Evolutionary conservation across 2,329 filamentous ascomycete species (phyloP), one percentile per base, ranked within the genome.

Genomic region (Ophiocordyceps camponoti-leonardi): DNA sequence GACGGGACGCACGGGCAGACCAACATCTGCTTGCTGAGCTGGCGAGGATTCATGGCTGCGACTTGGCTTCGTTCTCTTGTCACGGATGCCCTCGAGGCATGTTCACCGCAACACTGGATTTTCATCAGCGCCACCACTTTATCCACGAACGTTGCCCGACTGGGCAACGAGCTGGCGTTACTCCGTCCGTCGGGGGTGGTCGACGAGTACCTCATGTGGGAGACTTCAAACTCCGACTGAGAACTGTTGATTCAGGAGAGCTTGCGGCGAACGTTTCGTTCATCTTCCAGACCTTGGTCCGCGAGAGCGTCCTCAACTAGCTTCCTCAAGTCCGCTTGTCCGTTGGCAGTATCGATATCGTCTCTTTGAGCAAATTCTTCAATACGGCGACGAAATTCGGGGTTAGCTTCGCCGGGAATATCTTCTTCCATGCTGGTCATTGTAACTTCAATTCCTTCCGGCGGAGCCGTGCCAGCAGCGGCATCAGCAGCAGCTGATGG

Each of bases 321-420:
- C 52, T 77, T 73, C 49, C 87, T 75, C 55, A 98, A 64, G 57
- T 88, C 79, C 20, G 73, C 74, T 63, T 98, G 92, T 4, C 83
- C 85, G 48, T 82, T 77, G 45, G 85, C 79, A 6, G 79, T 82
- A 54, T 90, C 71, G 55, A 95, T 94, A 57, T 96, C 87, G 22
- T 83, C 79, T 39, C 86, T 73, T 33, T 81, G 73, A 2, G 92
- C 88, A 48, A 98, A 66, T 62, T 94, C 83, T 56, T 96, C 87
- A 57, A 98, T 96, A 45, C 85, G 74, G 52, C 82, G 72, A 57
- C 82, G 78, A 52, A 98, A 86, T 52, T 88, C 87, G 1, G 85
- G 79, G 58, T 96, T 87, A 10, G 81, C 75, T 47, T 80, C 77
- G 37, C 70, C 71, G 1, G 68, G 71, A 7, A 75, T 74, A 13